Percentiles rank a stretch among this genome's conserved stretches.
These are phyloP conservation scores for Martiniozyma asiatica DNA, from an alignment of 1,139 yeast genomes.

Conservation along the genomic window DNA sequence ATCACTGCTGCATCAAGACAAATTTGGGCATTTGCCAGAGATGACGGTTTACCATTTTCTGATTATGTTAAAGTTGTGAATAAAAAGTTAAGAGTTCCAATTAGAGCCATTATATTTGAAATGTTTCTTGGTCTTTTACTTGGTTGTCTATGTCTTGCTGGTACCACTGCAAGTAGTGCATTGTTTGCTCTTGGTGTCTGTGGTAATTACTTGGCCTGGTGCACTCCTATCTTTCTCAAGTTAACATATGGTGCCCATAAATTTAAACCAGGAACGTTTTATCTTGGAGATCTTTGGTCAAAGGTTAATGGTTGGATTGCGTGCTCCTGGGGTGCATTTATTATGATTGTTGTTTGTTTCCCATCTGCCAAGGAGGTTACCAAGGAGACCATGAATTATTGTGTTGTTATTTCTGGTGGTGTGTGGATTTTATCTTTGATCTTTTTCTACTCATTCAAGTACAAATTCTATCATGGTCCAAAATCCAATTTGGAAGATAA, in stretches of 20 bases:
- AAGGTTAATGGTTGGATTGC: constrained; percentile 28
- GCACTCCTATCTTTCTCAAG: constrained; percentile 41
- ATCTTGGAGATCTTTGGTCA: constrained; percentile 38
- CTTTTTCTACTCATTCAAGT: constrained; percentile 35
- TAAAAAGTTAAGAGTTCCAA: constrained; percentile 40
- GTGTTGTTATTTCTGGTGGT: constrained; percentile 40
- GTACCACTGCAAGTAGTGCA: constrained; percentile 49
- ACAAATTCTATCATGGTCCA: constrained; percentile 40
- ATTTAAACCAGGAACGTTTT: constrained; percentile 55
- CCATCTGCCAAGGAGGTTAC: constrained; percentile 25
- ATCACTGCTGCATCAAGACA: constrained; percentile 40
- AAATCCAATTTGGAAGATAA: constrained; percentile 25
- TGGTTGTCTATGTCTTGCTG: constrained; percentile 48
- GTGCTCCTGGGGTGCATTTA: constrained; percentile 24
- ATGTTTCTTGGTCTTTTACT: constrained; percentile 35
- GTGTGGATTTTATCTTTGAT: constrained; percentile 32
- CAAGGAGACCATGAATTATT: constrained; percentile 41
- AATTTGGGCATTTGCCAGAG: constrained; percentile 42
- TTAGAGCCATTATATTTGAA: constrained; percentile 47
- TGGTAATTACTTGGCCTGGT: constrained; percentile 53
- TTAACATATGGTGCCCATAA: constrained; percentile 33
- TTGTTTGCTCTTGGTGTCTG: constrained; percentile 46
- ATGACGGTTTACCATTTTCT: constrained; percentile 37
- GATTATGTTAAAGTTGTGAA: constrained; percentile 40
- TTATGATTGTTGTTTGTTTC: constrained; percentile 29